Evolutionary conservation across 2,329 filamentous ascomycete species (phyloP).

Genomic region (Hortaea werneckii): DNA sequence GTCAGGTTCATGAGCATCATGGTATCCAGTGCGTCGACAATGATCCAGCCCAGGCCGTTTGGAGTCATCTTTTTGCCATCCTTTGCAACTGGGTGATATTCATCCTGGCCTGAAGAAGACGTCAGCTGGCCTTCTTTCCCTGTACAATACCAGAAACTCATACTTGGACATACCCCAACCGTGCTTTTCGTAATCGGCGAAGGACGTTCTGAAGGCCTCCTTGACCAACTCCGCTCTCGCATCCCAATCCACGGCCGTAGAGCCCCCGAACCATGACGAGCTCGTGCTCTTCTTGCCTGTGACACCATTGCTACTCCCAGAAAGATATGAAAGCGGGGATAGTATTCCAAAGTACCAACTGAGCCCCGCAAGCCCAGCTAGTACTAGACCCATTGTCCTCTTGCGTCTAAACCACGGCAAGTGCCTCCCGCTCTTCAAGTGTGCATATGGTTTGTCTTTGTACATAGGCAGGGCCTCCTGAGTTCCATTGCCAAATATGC

Average conservation of each 20-base stretch:
- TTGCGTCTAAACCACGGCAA: constrained; percentile 53
- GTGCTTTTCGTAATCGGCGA: constrained; percentile 84
- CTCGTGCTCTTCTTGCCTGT: constrained; percentile 12
- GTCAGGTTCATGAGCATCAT: constrained; percentile 98
- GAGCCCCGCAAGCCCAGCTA: constrained; percentile 49
- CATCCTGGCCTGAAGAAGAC: constrained; percentile 51
- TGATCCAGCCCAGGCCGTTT: constrained; percentile 92
- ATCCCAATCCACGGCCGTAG: constrained; percentile 55
- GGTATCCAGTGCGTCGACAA: constrained; percentile 89
- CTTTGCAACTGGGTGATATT: constrained; percentile 76
- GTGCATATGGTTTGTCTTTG: constrained; percentile 92
- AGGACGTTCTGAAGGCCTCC: constrained; percentile 83
- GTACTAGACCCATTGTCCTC: constrained; percentile 45
- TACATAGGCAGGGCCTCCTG: constrained; percentile 72
- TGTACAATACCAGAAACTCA: constrained; percentile 3
- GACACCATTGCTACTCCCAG: constrained; percentile 2
- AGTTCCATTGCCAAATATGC: constrained; percentile 52
- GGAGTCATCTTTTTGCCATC: constrained; percentile 73
- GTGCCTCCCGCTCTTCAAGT: constrained; percentile 48
- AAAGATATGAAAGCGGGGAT: constrained; percentile 24
- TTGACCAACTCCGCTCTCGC: constrained; percentile 70
- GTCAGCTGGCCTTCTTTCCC: constrained; percentile 1
- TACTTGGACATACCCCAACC: constrained; percentile 66
- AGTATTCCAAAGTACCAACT: constrained; percentile 60
- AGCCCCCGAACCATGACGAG: constrained; percentile 16